Base-by-base conservation (phyloP, 2,329 filamentous ascomycete species). In the Cladorrhinum sp. region DNA sequence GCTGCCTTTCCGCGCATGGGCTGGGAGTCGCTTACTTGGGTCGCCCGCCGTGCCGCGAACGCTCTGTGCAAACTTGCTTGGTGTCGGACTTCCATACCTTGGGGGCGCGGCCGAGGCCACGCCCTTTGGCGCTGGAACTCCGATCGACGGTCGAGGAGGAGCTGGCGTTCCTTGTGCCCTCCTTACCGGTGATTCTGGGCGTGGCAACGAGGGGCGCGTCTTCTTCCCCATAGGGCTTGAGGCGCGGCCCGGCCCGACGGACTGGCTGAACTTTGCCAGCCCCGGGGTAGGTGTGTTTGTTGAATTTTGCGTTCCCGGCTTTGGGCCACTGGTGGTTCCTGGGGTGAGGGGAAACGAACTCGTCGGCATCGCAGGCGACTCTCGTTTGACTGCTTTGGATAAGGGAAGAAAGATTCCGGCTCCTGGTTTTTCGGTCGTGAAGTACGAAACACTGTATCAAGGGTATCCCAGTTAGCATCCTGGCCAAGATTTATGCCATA, bases 401-500 rank as follows among this genome's bases (percentile, higher is more conserved):
- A 95, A 79, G 2, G 95, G 95, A 13, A 99, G 82, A 72, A 99
- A 99, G 70, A 99, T 98, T 62, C 95, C 95, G 2, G 95, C 87
- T 63, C 92, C 92, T 0, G 91, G 85, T 22, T 88, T 77, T 2
- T 83, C 82, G 10, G 95, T 96, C 36, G 80, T 82, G 74, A 99
- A 99, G 76, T 99, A 99, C 32, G 80, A 85, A 53, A 87, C 71
- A 59, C 85, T 88, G 71, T 38, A 64, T 59, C 50, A 63, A 36
- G 55, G 53, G 41, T 50, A 50, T 45, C 50, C 50, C n/a, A 22
- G 59, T 66, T 36, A 62, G 67, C 68, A 68, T 16, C 50, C 25
- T 38, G 67, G 71, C 61, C 66, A 66, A 55, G 62, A 13, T 58
- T 50, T 55, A 48, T 65, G 27, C 48, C 3, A 5, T 8, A 50